Conservation (phyloP, 495 filamentous ascomycete species). For the Trichocladium uniseriatum region DNA sequence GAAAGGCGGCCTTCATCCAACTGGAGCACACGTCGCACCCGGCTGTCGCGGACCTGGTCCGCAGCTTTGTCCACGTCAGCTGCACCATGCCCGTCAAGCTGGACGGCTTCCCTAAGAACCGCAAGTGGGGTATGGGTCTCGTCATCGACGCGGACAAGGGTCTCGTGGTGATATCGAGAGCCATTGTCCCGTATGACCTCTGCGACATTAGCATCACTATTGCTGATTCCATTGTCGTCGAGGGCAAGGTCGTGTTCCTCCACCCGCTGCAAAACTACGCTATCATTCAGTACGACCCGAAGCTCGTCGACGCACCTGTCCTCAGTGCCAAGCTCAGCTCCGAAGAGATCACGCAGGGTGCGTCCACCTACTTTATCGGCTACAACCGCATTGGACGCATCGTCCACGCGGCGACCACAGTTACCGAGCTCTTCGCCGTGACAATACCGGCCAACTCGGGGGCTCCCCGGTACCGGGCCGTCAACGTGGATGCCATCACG, state of each 20-base stretch:
- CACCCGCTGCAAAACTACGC: slow-evolving; percentile 98
- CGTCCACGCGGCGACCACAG: slow-evolving; percentile 85
- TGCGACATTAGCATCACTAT: slow-evolving; percentile 94
- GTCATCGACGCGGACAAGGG: slow-evolving; percentile 95
- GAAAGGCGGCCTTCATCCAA: slow-evolving; percentile 80
- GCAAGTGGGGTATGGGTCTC: slow-evolving; percentile 89
- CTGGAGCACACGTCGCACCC: slow-evolving; percentile 83
- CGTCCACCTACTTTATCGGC: slow-evolving; percentile 88
- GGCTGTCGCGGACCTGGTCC: slow-evolving; percentile 80
- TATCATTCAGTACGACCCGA: slow-evolving; percentile 90
- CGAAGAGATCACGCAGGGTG: slow-evolving; percentile 74
- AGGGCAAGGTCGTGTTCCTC: slow-evolving; percentile 90
- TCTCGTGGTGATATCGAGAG: slow-evolving; percentile 83
- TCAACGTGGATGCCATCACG: slow-evolving; percentile 95
- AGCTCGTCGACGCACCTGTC: slow-evolving; percentile 84
- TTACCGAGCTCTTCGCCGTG: slow-evolving; percentile 96
- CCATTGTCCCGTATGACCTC: slow-evolving; percentile 89
- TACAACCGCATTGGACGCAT: slow-evolving; percentile 94
- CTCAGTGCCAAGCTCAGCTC: slow-evolving; percentile 75
- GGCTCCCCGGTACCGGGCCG: slow-evolving; percentile 87
- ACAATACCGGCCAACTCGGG: slow-evolving; percentile 87
- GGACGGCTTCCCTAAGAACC: slow-evolving; percentile 85
- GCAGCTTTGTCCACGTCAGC: slow-evolving; percentile 87
- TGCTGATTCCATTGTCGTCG: slow-evolving; percentile 88
- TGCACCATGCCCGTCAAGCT: slow-evolving; percentile 92